phyloP scores from a whole-genome alignment of 176 grass and related monocot genomes.

The Elaeis guineensis region DNA sequence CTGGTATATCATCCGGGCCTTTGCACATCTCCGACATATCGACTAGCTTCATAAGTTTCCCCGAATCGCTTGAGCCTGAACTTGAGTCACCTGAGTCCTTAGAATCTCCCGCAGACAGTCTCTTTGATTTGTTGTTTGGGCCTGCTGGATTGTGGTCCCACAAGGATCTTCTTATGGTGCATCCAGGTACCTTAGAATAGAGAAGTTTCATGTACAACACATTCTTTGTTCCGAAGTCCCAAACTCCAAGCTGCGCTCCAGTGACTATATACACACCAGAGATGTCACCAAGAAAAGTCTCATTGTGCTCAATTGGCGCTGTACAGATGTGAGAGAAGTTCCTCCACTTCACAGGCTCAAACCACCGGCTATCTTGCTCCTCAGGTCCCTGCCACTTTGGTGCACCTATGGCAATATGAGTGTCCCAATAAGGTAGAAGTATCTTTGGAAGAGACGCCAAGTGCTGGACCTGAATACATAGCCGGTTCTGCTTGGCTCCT shows the following conservation, averaged over 20 bases:
- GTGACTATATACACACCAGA: constrained; percentile 44
- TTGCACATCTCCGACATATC: constrained; percentile 56
- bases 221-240: constrained; percentile 59
- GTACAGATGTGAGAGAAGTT: constrained; percentile 61
- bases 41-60: constrained; percentile 36
- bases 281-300: constrained; percentile 23
- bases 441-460: constrained; percentile 54
- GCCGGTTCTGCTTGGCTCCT: constrained; percentile 46
- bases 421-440: constrained; percentile 52
- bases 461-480: constrained; percentile 54
- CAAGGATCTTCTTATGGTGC: constrained; percentile 53
- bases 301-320: constrained; percentile 40
- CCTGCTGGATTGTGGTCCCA: constrained; percentile 45
- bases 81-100: constrained; percentile 16
- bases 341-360: constrained; percentile 61
- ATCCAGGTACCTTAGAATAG: constrained; percentile 50
- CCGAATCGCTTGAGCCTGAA: constrained; percentile 15
- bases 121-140: constrained; percentile 6
- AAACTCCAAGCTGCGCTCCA: constrained; percentile 58
- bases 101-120: constrained; percentile 1
- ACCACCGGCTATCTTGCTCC: constrained; percentile 69
- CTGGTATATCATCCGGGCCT: constrained; percentile 48
- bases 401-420: constrained; percentile 42
- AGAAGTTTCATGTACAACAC: constrained; percentile 59
- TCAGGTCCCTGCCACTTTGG: constrained; percentile 60